phyloP scores from a whole-genome alignment of 768 basidiomycete species.

The Gloeophyllum trabeum region DNA sequence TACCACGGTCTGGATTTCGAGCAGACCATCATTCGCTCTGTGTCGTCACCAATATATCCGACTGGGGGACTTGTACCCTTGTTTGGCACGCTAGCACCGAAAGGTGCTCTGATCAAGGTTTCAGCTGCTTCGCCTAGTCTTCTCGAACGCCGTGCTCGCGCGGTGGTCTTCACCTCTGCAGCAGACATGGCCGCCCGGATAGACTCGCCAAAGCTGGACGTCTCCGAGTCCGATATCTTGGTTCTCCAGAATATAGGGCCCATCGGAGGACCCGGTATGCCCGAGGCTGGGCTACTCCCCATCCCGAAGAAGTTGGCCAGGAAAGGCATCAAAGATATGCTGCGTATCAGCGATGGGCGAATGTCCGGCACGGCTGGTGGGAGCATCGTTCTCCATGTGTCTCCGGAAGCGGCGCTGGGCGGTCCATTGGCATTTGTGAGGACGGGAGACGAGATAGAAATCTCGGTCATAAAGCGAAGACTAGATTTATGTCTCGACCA shows the following conservation, averaged over 20 bases:
- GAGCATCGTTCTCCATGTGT: slow-evolving; percentile 16
- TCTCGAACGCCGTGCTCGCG: slow-evolving; percentile 8
- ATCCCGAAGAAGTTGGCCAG: slow-evolving; percentile 14
- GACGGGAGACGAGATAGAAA: slow-evolving; percentile 16
- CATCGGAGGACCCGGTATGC: slow-evolving; percentile 15
- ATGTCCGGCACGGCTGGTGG: slow-evolving; percentile 16
- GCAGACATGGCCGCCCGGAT: slow-evolving; percentile 11
- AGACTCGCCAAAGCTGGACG: slow-evolving; percentile 10
- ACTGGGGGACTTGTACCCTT: slow-evolving; percentile 7
- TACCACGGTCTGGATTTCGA: no score
- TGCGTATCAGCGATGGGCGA: slow-evolving; percentile 13
- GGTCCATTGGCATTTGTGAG: slow-evolving; percentile 14
- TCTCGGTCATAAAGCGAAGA: slow-evolving; percentile 20
- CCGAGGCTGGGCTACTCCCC: slow-evolving; percentile 16
- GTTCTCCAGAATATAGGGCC: slow-evolving; percentile 16
- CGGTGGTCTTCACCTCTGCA: slow-evolving; percentile 12
- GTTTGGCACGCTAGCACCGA: slow-evolving; percentile 8
- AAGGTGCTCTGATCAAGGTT: slow-evolving; percentile 7
- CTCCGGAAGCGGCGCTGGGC: slow-evolving; percentile 14
- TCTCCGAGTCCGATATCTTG: slow-evolving; percentile 6
- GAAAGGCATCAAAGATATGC: slow-evolving; percentile 13
- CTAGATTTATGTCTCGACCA: slow-evolving; percentile 8
- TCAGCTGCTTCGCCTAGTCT: slow-evolving; percentile 6
- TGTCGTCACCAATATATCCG: slow-evolving; percentile 7
- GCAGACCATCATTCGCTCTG: slow-evolving; percentile 6